Conservation (phyloP, 192 early-diverging fungal genomes). For the Mortierella hygrophila region DNA sequence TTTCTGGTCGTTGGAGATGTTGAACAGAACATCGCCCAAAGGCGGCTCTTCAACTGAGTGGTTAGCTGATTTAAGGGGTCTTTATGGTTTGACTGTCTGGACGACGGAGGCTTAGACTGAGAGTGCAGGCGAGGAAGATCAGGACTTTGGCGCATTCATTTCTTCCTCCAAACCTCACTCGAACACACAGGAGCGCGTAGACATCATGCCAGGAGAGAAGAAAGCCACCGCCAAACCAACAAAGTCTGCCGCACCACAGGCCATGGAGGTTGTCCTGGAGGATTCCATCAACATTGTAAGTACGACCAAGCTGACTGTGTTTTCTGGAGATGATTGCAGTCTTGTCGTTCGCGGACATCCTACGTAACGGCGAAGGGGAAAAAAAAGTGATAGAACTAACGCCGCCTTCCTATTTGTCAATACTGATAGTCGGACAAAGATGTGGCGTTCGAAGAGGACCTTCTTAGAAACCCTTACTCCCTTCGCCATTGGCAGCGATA, state of each 20-base stretch:
- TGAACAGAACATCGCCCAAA: not conserved
- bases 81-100: not conserved
- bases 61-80: not conserved
- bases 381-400: not conserved
- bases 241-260: conserved; percentile 22
- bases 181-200: not conserved
- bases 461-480: conserved; percentile 74
- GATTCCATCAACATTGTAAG: conserved; percentile 53
- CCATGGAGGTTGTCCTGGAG: conserved; percentile 41
- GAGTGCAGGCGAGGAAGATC: not conserved
- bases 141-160: not conserved
- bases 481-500: conserved; percentile 91
- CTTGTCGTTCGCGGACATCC: not conserved
- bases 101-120: not conserved
- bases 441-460: conserved; percentile 78
- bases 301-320: too few species aligned
- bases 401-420: not conserved
- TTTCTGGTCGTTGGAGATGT: not conserved
- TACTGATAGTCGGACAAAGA: conserved; percentile 66
- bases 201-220: conserved; percentile 45
- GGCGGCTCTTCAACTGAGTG: not conserved
- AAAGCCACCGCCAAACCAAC: conserved; percentile 19
- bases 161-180: not conserved
- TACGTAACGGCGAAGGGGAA: not conserved
- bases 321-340: not conserved